Evolutionary conservation across 345 rosid species (phyloP).

Genomic region (Camelina neglecta): DNA sequence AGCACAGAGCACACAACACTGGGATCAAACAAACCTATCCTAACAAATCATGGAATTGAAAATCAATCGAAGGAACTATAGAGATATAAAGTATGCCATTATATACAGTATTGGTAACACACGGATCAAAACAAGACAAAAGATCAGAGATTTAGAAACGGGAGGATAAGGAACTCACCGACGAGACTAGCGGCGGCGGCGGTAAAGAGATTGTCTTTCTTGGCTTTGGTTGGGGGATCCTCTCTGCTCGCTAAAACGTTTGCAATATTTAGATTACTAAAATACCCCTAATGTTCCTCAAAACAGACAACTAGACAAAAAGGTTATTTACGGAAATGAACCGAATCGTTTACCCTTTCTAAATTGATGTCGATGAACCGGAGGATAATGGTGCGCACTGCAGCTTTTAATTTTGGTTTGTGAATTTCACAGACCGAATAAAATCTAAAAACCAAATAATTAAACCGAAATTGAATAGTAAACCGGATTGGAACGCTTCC

Average conservation of each 20-base stretch:
- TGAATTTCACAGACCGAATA: slow-evolving; percentile 1
- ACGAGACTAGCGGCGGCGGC: slow-evolving; percentile 14
- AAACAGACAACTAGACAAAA: not conserved
- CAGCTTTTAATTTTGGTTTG: not conserved
- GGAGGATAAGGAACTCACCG: slow-evolving; percentile 32
- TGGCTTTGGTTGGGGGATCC: not conserved
- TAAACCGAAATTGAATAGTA: not conserved
- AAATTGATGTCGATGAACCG: not conserved
- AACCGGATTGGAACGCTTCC: slow-evolving; percentile 5
- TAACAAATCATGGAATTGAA: not conserved
- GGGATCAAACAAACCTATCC: not conserved
- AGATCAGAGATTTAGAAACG: not conserved
- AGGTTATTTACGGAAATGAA: not conserved
- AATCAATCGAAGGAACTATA: not conserved
- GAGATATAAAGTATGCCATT: not conserved
- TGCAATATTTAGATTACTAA: not conserved
- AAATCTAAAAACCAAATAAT: not conserved
- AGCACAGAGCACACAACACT: slow-evolving; percentile 2
- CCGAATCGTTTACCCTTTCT: too few species aligned
- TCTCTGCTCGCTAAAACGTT: not conserved
- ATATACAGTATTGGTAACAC: not conserved
- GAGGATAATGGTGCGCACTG: not conserved
- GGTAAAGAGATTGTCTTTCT: slow-evolving; percentile 4
- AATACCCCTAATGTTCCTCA: not conserved
- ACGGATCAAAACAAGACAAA: not conserved